phyloP scores from a whole-genome alignment of 2,329 filamentous ascomycete species.

The Sphaerulina populicola region DNA sequence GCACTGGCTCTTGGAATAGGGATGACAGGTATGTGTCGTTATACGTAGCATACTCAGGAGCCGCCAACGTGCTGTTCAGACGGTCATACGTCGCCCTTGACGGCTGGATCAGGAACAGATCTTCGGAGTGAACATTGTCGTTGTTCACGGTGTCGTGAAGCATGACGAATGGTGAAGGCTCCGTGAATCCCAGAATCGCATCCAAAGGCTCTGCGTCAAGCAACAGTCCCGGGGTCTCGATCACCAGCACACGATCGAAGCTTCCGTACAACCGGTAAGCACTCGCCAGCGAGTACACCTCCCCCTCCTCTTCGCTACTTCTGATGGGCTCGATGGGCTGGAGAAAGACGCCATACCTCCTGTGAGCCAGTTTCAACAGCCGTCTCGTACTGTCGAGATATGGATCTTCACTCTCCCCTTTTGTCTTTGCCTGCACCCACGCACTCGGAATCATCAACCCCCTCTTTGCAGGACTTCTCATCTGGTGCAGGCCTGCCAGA shows the following conservation, averaged over 20 bases:
- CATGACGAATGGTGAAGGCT: conserved; percentile 26
- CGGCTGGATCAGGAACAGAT: conserved; percentile 31
- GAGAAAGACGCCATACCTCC: conserved; percentile 40
- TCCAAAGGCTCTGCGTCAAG: conserved; percentile 43
- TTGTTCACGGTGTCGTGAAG: conserved; percentile 24
- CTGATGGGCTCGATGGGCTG: conserved; percentile 37
- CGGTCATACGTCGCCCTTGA: conserved; percentile 15
- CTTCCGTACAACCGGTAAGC: conserved; percentile 37
- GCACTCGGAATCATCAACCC: conserved; percentile 40
- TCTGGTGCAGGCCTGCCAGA: conserved; percentile 39
- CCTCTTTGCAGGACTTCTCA: conserved; percentile 40
- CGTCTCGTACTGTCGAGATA: conserved; percentile 39
- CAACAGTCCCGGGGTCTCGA: conserved; percentile 40
- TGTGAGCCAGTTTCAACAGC: conserved; percentile 39
- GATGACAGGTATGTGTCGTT: conserved; percentile 30
- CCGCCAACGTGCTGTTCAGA: conserved; percentile 15
- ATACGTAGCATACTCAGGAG: conserved; percentile 11
- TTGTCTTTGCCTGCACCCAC: conserved; percentile 31
- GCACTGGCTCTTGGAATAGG: conserved; percentile 24
- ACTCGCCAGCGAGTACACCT: conserved; percentile 39
- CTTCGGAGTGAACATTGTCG: conserved; percentile 28
- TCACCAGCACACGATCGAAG: conserved; percentile 40
- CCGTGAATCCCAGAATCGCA: conserved; percentile 30
- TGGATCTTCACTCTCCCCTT: conserved; percentile 33
- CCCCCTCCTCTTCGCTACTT: conserved; percentile 22